These are phyloP conservation scores for Cornus kousa DNA, from an alignment of 148 eudicot species.

Conservation along the genomic window DNA sequence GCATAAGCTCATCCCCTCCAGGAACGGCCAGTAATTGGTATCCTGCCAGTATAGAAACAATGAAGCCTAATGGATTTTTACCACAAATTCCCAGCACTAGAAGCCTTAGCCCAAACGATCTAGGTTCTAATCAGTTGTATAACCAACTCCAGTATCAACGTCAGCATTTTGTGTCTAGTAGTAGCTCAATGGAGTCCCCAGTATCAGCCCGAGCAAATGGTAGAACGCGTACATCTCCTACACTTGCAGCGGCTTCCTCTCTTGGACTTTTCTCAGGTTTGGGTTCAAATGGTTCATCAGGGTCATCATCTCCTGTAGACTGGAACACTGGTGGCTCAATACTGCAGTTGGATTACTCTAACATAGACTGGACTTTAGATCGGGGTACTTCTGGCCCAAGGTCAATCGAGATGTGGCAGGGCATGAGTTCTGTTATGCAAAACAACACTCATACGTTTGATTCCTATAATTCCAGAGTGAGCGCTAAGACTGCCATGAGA, in stretches of 20 bases:
- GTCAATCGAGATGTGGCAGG: slow-evolving; percentile 49
- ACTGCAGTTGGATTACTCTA: slow-evolving; percentile 64
- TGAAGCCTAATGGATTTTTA: slow-evolving; percentile 50
- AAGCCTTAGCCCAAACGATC: slow-evolving; percentile 42
- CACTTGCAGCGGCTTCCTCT: slow-evolving; percentile 74
- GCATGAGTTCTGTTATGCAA: slow-evolving; percentile 34
- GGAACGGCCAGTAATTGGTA: slow-evolving; percentile 54
- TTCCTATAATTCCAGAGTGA: slow-evolving; percentile 35
- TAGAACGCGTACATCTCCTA: slow-evolving; percentile 45
- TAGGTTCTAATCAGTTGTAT: slow-evolving; percentile 50
- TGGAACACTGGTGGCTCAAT: slow-evolving; percentile 74
- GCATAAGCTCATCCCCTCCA: slow-evolving; percentile 58
- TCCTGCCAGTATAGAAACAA: slow-evolving; percentile 40
- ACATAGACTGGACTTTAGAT: slow-evolving; percentile 89
- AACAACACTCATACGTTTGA: slow-evolving; percentile 32
- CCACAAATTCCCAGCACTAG: slow-evolving; percentile 53
- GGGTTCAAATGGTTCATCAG: slow-evolving; percentile 63
- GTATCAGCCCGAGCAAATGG: slow-evolving; percentile 34
- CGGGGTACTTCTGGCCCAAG: slow-evolving; percentile 30
- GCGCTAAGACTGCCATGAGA: slow-evolving; percentile 47
- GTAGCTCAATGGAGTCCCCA: slow-evolving; percentile 40
- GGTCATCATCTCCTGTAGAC: slow-evolving; percentile 75
- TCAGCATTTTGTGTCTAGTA: slow-evolving; percentile 42
- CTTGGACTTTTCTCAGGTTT: slow-evolving; percentile 83
- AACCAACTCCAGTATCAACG: slow-evolving; percentile 56